phyloP scores from a whole-genome alignment of 176 grass and related monocot species.

The Eragrostis curvula region DNA sequence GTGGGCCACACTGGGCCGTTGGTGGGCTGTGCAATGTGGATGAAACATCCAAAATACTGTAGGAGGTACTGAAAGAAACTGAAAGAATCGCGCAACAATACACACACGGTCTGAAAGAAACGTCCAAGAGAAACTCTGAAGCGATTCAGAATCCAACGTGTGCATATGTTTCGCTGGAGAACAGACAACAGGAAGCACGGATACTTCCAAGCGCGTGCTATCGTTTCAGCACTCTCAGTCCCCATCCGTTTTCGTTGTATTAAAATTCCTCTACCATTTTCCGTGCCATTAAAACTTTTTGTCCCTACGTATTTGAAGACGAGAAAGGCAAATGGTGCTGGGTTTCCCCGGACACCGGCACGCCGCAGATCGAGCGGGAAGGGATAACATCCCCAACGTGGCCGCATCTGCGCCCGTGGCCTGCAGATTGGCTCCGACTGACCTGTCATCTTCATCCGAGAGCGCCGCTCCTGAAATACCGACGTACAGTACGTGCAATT shows the following conservation, averaged over 20 bases:
- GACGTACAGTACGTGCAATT: background rate
- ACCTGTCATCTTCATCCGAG: slow-evolving; percentile 7
- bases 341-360: slow-evolving; percentile 43
- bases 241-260: no score
- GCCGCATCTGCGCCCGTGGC: slow-evolving; percentile 37
- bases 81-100: no score
- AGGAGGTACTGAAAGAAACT: no score
- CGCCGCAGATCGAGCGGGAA: slow-evolving; percentile 29
- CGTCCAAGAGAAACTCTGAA: background rate
- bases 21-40: no score
- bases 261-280: no score
- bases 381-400: slow-evolving; percentile 56
- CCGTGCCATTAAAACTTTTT: no score
- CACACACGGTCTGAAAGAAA: no score
- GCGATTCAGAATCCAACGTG: background rate
- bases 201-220: background rate
- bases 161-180: background rate
- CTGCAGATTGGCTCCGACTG: slow-evolving; percentile 45
- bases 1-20: no score
- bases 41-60: no score
- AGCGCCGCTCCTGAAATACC: background rate
- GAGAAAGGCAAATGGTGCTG: background rate
- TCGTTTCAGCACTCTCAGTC: background rate
- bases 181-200: background rate
- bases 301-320: no score